These are phyloP conservation scores for Aegilops umbellulata DNA, from an alignment of 176 grass and related monocot genomes.

Conservation along the genomic window DNA sequence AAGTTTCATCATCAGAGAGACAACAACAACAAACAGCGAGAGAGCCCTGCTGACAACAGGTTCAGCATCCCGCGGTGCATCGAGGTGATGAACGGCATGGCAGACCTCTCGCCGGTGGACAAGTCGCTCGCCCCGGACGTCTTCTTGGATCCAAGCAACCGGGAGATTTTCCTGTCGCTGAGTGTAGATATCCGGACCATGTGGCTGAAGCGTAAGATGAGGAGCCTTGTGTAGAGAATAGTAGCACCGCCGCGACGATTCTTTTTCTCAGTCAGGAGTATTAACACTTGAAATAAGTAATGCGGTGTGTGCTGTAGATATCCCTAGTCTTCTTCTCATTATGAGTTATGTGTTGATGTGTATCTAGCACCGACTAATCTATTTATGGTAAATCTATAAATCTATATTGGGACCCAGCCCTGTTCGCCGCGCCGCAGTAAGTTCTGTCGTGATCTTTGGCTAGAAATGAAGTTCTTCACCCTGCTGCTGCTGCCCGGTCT, in stretches of 20 bases:
- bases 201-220: slow-evolving; percentile 68
- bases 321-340: slow-evolving; percentile 19
- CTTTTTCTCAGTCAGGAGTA: slow-evolving; percentile 23
- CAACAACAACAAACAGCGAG: neutral
- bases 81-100: slow-evolving; percentile 57
- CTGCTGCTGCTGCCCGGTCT: neutral
- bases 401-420: slow-evolving; percentile 11
- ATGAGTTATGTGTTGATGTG: slow-evolving; percentile 35
- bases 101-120: slow-evolving; percentile 45
- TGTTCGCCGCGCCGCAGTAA: neutral
- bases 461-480: neutral
- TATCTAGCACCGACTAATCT: slow-evolving; percentile 31
- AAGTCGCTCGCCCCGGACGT: slow-evolving; percentile 56
- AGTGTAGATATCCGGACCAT: slow-evolving; percentile 55
- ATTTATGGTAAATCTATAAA: slow-evolving; percentile 24
- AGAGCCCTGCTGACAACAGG: slow-evolving; percentile 16
- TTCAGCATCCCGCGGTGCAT: slow-evolving; percentile 55
- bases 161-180: slow-evolving; percentile 64
- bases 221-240: slow-evolving; percentile 44
- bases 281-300: slow-evolving; percentile 22
- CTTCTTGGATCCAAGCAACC: slow-evolving; percentile 51
- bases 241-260: neutral
- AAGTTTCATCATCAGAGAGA: slow-evolving; percentile 36
- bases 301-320: slow-evolving; percentile 41
- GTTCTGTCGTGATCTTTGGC: neutral